Base-by-base conservation (phyloP, 2,329 filamentous ascomycete genomes). In the Macrophomina pseudophaseolina region DNA sequence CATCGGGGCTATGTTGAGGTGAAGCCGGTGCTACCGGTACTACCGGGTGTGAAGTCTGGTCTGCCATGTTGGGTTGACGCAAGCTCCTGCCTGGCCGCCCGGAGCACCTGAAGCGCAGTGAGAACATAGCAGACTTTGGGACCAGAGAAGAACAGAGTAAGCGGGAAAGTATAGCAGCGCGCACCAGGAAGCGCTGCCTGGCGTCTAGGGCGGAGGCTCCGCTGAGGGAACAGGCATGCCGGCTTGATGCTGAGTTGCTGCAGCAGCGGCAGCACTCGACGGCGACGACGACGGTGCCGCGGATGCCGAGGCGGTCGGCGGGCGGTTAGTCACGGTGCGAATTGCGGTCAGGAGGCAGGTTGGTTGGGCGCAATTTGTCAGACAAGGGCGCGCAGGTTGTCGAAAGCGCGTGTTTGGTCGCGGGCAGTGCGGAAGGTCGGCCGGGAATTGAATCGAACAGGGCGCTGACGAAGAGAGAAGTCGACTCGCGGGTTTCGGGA, bases 371-470 rank as follows among this genome's bases (percentile, higher is more conserved):
- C 42, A 12, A 62, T 62, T 62, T 62, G 58, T 62, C 58, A 62
- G 44, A 62, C 56, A 9, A 12, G 56, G 56, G 40, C 56, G 56
- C 56, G 56, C 56, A 48, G 56, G 28, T 49, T n/a, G 58, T 62
- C 54, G 40, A 44, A 38, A 7, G 52, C 33, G 51, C 30, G 51
- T 30, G 51, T 38, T 32, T 38, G 23, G 52, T 54, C 16, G 52
- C 52, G 52, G 54, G 38, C 38, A 16, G 58, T 35, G 32, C 58
- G 58, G 58, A 60, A 35, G 53, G 44, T 62, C 44, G 58, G 54
- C 35, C 53, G 53, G 53, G 33, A 38, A 42, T 11, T 42, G 6
- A 18, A 32, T 49, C 7, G 35, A 38, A 38, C 35, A 4, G 35
- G 35, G 35, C 35, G 58, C 58, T 62, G 58, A 62, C 58, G 58